Evolutionary conservation across 176 grass and related monocot genomes (phyloP).

Genomic region (Paspalum vaginatum): DNA sequence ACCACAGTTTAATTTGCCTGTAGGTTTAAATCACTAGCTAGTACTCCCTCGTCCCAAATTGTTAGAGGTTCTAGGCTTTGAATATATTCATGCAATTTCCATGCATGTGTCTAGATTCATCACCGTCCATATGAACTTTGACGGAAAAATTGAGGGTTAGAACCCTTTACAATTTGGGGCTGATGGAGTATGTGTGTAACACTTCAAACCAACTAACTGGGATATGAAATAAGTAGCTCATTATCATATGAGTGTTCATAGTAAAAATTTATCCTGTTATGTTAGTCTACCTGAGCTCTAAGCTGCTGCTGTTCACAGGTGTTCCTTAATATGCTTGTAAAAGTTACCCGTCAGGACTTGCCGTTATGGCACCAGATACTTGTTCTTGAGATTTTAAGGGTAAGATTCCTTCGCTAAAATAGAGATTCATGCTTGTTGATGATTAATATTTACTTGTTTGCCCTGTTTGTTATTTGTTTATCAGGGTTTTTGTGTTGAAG

Average conservation of each 20-base stretch:
- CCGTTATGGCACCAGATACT: constrained; percentile 99
- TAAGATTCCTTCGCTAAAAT: constrained; percentile 49
- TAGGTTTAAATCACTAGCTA: constrained; percentile 19
- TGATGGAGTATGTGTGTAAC: background rate
- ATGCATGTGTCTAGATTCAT: too few species aligned
- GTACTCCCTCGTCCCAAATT: too few species aligned
- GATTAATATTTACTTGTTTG: constrained; percentile 32
- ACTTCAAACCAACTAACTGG: background rate
- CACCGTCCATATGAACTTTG: too few species aligned
- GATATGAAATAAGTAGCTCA: background rate
- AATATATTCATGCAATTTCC: too few species aligned
- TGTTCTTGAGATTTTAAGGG: constrained; percentile 97
- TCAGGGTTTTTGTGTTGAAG: constrained; percentile 99
- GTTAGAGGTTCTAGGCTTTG: too few species aligned
- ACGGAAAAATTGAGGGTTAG: too few species aligned
- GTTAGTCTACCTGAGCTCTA: constrained; percentile 30
- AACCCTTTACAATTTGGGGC: too few species aligned
- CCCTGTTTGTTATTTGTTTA: constrained; percentile 13
- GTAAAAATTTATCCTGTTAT: constrained; percentile 33
- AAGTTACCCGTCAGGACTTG: constrained; percentile 90
- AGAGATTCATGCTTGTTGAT: constrained; percentile 14
- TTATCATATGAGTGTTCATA: background rate
- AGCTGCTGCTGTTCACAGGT: constrained; percentile 67
- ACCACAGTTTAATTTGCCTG: constrained; percentile 15
- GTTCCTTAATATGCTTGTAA: constrained; percentile 97